Evolutionary conservation across 208 protist genomes (phyloP).

Genomic region (Trypanosoma scelopori): DNA sequence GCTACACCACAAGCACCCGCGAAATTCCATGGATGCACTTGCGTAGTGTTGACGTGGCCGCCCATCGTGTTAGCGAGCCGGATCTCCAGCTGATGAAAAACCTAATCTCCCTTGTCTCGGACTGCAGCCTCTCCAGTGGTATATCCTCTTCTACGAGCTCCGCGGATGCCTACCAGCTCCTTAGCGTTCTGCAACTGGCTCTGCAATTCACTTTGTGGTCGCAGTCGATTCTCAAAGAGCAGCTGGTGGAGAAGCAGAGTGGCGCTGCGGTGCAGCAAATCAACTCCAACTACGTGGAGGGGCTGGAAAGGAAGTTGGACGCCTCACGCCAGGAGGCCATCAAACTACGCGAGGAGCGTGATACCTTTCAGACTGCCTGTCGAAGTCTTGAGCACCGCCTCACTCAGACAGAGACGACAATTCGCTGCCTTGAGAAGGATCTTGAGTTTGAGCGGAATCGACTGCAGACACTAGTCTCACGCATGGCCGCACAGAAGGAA

Average conservation of each 20-base stretch:
- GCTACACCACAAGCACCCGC: slow-evolving; percentile 24
- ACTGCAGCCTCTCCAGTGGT: slow-evolving; percentile 25
- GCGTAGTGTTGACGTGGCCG: slow-evolving; percentile 49
- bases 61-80: slow-evolving; percentile 42
- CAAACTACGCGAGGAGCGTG: slow-evolving; percentile 43
- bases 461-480: slow-evolving; percentile 18
- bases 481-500: not conserved
- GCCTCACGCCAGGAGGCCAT: slow-evolving; percentile 26
- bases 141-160: slow-evolving; percentile 38
- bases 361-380: slow-evolving; percentile 42
- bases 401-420: slow-evolving; percentile 42
- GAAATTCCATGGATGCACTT: slow-evolving; percentile 63
- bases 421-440: slow-evolving; percentile 50
- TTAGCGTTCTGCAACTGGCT: slow-evolving; percentile 56
- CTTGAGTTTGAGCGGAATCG: slow-evolving; percentile 48
- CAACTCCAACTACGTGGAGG: slow-evolving; percentile 44
- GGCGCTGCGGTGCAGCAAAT: slow-evolving; percentile 39
- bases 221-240: slow-evolving; percentile 72
- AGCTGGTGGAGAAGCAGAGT: slow-evolving; percentile 55
- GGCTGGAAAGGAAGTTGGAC: slow-evolving; percentile 43
- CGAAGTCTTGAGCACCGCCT: slow-evolving; percentile 41
- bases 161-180: slow-evolving; percentile 67
- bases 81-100: slow-evolving; percentile 72
- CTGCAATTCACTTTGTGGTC: slow-evolving; percentile 86
- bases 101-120: slow-evolving; percentile 49